Percentiles rank a stretch among this genome's conserved stretches.
These are phyloP conservation scores for Xylariomycetidae sp. DNA, from an alignment of 2,329 filamentous ascomycete species.

Conservation along the genomic window DNA sequence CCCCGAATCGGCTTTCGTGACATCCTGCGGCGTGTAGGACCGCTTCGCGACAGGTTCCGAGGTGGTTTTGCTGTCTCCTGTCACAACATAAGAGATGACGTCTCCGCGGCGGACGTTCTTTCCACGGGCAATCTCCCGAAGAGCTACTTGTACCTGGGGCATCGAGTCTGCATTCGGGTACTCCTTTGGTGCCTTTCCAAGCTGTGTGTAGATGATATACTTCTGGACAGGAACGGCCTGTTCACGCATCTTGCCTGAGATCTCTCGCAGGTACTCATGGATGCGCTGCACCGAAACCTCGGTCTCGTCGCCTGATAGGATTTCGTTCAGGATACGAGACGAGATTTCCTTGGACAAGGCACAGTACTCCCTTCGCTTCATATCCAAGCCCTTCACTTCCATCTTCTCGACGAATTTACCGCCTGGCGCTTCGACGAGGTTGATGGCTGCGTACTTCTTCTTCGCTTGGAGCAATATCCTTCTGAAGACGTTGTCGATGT, in stretches of 20 bases:
- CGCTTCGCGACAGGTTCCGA: constrained; percentile 78
- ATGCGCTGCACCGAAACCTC: constrained; percentile 85
- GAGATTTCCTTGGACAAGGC: constrained; percentile 93
- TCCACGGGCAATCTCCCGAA: constrained; percentile 80
- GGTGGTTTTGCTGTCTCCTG: constrained; percentile 57
- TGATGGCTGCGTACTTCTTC: constrained; percentile 98
- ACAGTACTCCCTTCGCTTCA: constrained; percentile 97
- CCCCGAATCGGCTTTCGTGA: constrained; percentile 69
- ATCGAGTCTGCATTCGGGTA: constrained; percentile 93
- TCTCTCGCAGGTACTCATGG: constrained; percentile 85
- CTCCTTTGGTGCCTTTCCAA: constrained; percentile 87
- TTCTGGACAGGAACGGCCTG: constrained; percentile 71
- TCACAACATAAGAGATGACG: constrained; percentile 94
- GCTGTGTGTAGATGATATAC: constrained; percentile 97
- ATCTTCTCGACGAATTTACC: constrained; percentile 91
- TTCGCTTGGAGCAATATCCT: constrained; percentile 92
- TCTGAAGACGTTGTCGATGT: constrained; percentile 96
- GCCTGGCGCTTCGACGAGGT: constrained; percentile 74
- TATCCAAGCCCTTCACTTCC: constrained; percentile 96
- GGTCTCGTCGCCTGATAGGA: constrained; percentile 88
- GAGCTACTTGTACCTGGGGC: constrained; percentile 94
- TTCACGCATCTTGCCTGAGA: constrained; percentile 82
- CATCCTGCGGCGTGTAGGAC: constrained; percentile 80
- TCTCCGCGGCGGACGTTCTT: constrained; percentile 89
- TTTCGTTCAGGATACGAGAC: constrained; percentile 82